phyloP scores from a whole-genome alignment of 805 yeast species.

The Wickerhamomyces bovis region DNA sequence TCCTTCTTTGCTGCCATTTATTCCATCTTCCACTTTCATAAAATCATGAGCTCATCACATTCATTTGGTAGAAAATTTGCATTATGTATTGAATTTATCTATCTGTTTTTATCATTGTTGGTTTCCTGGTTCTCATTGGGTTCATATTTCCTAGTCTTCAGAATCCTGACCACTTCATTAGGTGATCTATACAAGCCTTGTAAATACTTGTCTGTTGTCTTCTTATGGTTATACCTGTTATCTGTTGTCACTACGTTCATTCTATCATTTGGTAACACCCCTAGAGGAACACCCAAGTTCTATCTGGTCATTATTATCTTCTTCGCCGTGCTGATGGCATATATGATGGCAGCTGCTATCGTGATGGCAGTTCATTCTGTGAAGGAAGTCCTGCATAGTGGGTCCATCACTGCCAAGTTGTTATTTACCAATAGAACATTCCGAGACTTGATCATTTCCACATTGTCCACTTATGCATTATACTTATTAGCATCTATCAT shows the following conservation, averaged over 20 bases:
- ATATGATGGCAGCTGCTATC: constrained; percentile 83
- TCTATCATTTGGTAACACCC: constrained; percentile 88
- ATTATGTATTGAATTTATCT: constrained; percentile 71
- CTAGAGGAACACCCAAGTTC: constrained; percentile 79
- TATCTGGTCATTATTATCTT: constrained; percentile 69
- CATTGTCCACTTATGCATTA: constrained; percentile 75
- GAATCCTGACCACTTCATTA: constrained; percentile 76
- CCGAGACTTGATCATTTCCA: constrained; percentile 82
- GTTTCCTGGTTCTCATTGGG: constrained; percentile 93
- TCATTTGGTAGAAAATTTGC: constrained; percentile 58
- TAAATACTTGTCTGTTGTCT: constrained; percentile 65
- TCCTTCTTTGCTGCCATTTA: constrained; percentile 93
- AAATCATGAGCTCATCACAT: constrained; percentile 76
- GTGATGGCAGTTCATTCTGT: constrained; percentile 73
- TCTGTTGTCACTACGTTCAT: constrained; percentile 83
- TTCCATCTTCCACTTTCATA: constrained; percentile 69
- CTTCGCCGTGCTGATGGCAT: constrained; percentile 84
- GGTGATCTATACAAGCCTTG: constrained; percentile 72
- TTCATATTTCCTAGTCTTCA: constrained; percentile 83
- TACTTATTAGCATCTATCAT: constrained; percentile 74
- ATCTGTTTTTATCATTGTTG: constrained; percentile 66
- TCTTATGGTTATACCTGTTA: constrained; percentile 80
- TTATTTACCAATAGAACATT: constrained; percentile 65
- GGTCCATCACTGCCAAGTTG: constrained; percentile 32
- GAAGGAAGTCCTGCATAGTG: constrained; percentile 34